Base-by-base conservation (phyloP, 352 stramenopile species). In the Pseudoperonospora humuli region DNA sequence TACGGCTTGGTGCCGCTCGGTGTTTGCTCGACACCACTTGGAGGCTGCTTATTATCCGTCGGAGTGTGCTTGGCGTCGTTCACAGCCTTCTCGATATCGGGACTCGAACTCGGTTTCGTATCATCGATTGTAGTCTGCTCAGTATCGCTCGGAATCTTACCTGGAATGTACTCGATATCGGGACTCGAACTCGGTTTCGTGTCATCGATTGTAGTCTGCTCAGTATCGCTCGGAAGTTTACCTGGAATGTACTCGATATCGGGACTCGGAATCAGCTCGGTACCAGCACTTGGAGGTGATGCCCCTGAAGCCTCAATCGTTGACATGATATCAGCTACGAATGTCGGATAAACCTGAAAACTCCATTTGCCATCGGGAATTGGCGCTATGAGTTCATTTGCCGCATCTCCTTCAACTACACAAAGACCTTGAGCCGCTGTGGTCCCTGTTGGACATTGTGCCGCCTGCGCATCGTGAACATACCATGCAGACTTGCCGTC, bases 401-500 rank as follows among this genome's bases (percentile, higher is more conserved):
- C 54, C 26, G 59, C 15, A 34, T 85, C 69, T 24, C 72, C 70
- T 39, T 71, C 55, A 7, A 72, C 65, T 17, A 77, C 43, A 31
- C 75, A 88, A 1, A 88, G 44, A 2, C 71, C 75, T 15, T 45
- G 40, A 13, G 52, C 53, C 32, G 54, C 62, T 26, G 47, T 58
- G 2, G 67, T 84, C 21, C 64, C 70, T 2, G 46, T 47, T 3
- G 75, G 73, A 52, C 75, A 88, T 29, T 54, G 46, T 17, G 46
- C 67, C 13, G 58, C 71, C 19, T 69, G 58, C 4, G 66, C 41
- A 23, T 43, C 64, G 54, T 86, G 73, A 5, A 66, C 48, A 54
- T 70, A 88, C 75, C 75, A 88, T 3, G 66, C 54, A 3, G 64
- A 67, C 36, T 54, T 53, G 9, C 67, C 71, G 28, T 71, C 64